Evolutionary conservation across 2,329 filamentous ascomycete species (phyloP).

Genomic region (Berkeleyomyces basicola): DNA sequence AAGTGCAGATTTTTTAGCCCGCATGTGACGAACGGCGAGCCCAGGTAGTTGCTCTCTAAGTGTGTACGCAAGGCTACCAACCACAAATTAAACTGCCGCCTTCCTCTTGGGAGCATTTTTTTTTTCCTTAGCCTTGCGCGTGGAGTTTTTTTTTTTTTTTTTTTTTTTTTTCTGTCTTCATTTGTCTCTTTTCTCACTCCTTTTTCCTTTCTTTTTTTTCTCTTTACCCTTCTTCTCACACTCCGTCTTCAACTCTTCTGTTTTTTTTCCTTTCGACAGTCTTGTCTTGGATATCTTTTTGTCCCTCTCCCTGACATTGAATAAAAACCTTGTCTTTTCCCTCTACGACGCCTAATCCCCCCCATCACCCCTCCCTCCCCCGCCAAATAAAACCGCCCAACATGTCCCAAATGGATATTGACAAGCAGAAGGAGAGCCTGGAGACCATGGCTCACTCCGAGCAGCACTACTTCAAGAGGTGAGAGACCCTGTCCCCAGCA

Average conservation of each 20-base stretch:
- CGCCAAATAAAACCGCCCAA: constrained; percentile 15
- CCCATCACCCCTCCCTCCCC: too few relatives aligned
- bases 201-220: neutral
- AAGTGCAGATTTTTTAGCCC: too few relatives aligned
- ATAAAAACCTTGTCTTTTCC: constrained; percentile 1
- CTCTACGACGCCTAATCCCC: neutral
- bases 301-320: too few relatives aligned
- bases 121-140: neutral
- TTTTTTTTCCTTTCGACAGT: neutral
- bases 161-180: too few relatives aligned
- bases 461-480: constrained; percentile 99
- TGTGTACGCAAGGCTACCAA: neutral
- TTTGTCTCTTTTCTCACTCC: neutral
- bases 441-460: constrained; percentile 78
- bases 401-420: constrained; percentile 41
- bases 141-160: constrained; percentile 1
- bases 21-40: too few relatives aligned
- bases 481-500: too few relatives aligned
- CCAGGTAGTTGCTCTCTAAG: too few relatives aligned
- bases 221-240: neutral
- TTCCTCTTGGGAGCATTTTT: neutral
- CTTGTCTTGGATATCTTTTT: too few relatives aligned
- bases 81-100: neutral
- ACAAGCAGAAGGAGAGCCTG: constrained; percentile 44
- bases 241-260: neutral